Evolutionary conservation across 768 basidiomycete genomes (phyloP).

Genomic region (Serendipita sp.): DNA sequence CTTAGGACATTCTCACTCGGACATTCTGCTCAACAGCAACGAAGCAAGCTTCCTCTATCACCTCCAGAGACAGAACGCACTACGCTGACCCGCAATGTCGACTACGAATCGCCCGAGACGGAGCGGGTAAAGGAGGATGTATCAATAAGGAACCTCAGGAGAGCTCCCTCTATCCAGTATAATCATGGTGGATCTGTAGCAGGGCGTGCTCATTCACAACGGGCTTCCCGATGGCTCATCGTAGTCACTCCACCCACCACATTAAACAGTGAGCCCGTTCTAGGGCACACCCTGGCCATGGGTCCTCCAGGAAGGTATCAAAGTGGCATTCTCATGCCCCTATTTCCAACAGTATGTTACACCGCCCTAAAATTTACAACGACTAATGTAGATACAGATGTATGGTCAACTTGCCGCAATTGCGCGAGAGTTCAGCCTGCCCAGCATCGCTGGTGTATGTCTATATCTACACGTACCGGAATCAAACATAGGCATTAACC

Average conservation of each 20-base stretch:
- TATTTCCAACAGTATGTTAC: slow-evolving; percentile 45
- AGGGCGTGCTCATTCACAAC: slow-evolving; percentile 4
- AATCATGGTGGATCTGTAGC: not conserved
- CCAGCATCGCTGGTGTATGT: slow-evolving; percentile 57
- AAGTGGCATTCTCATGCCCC: slow-evolving; percentile 57
- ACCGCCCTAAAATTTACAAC: slow-evolving; percentile 5
- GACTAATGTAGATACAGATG: slow-evolving; percentile 30
- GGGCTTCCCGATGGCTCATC: slow-evolving; percentile 35
- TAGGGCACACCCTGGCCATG: slow-evolving; percentile 39
- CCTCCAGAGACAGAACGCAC: slow-evolving; percentile 1
- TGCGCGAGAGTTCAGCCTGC: slow-evolving; percentile 67
- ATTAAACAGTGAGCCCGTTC: slow-evolving; percentile 39
- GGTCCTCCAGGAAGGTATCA: slow-evolving; percentile 45
- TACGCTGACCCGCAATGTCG: not conserved
- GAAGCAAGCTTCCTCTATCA: not conserved
- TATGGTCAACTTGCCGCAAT: slow-evolving; percentile 62
- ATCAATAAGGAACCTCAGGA: not conserved
- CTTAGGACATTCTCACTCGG: slow-evolving; percentile 1
- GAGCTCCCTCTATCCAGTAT: not conserved
- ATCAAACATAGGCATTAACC: slow-evolving; percentile 36
- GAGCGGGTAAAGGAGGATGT: not conserved
- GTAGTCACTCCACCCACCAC: slow-evolving; percentile 49
- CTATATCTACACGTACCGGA: slow-evolving; percentile 57
- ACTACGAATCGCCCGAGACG: not conserved
- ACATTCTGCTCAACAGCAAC: not conserved